Base-by-base conservation (phyloP, 2,329 filamentous ascomycete genomes). In the Biscogniauxia mediterranea region DNA sequence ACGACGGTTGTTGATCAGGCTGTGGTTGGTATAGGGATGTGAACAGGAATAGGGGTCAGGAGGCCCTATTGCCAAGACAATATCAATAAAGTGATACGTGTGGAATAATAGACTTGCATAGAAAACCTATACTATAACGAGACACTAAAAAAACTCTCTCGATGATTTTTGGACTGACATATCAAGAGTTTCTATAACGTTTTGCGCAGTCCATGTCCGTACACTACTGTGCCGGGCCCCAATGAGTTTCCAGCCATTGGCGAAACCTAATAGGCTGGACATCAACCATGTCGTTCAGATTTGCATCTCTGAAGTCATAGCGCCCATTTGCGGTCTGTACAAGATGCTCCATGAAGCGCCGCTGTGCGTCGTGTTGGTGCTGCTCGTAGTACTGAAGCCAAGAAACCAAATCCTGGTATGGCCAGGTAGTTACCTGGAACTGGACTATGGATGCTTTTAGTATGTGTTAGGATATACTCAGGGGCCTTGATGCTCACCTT, bases 241-340 rank as follows among this genome's bases (percentile, higher is more conserved):
- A 85, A 4, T 75, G 73, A n/a, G 71, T 69, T 59, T 76, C 72
- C 46, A 89, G 70, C 86, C 86, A 89, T 52, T 80, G 74, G 60
- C 77, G 76, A 67, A 89, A 86, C 1, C 69, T 75, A 60, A 80
- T 75, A 0, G 85, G 83, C 53, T 77, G 77, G 13, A 87, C 61
- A 46, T 78, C 71, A 13, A 81, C 76, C 4, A 73, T 66, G 4
- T 74, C 77, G 71, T 90, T 90, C 58, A 92, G 75, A 63, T 86
- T 89, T 1, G 85, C 75, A 13, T 82, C 76, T 2, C 78, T 76
- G 67, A 90, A 89, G 64, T 88, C 85, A 69, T 90, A 92, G 9
- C 86, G 82, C 1, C 88, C 86, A 64, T 89, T 84, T 19, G 85
- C 85, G 0, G 89, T 92, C 32, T 87, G 88, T 46, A 90, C 79